Evolutionary conservation across 1,139 yeast species (phyloP), one percentile per base, ranked within the genome.

Genomic region (Scheffersomyces quercinus): DNA sequence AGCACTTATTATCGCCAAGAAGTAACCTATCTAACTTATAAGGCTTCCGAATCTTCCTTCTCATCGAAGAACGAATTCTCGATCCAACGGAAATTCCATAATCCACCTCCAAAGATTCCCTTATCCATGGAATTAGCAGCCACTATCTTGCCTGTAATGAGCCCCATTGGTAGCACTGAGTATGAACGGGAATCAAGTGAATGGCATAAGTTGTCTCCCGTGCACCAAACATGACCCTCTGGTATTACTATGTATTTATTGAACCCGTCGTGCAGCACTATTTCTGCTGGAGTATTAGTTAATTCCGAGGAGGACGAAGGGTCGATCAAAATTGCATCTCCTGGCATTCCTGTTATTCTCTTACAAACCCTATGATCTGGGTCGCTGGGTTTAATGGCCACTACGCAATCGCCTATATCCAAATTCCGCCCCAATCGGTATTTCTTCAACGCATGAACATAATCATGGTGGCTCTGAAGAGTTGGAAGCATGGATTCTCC

Each of bases 401-500:
- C 95, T 3, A 95, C 79, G 47, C 95, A 77, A 60, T 93, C 99
- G 0, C 99, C 99, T 50, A 86, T 81, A 36, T 76, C 66, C 13
- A 89, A 62, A 14, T 73, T 73, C 43, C 85, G 67, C 2, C 93
- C 95, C 44, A 77, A 73, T 42, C 80, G 71, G 55, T 70, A 70
- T 35, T 63, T 58, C 61, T 89, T 93, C 52, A 83, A 72, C 3
- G 89, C 88, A 55, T 88, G 88, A 5, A 90, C 96, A 61, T 79
- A 89, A 61, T 91, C 98, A 39, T 84, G 80, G 20, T 78, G 68
- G 24, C 83, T 80, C 48, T 85, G 83, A 31, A 93, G 67, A 0
- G 98, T 90, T 1, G 99, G 97, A 35, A 93, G 75, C 99, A 93
- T 93, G 29, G 96, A 88, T 58, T 90, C 97, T 3, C 99, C 99